phyloP scores from a whole-genome alignment of 2,329 filamentous ascomycete genomes.

The Penicillium sp. region DNA sequence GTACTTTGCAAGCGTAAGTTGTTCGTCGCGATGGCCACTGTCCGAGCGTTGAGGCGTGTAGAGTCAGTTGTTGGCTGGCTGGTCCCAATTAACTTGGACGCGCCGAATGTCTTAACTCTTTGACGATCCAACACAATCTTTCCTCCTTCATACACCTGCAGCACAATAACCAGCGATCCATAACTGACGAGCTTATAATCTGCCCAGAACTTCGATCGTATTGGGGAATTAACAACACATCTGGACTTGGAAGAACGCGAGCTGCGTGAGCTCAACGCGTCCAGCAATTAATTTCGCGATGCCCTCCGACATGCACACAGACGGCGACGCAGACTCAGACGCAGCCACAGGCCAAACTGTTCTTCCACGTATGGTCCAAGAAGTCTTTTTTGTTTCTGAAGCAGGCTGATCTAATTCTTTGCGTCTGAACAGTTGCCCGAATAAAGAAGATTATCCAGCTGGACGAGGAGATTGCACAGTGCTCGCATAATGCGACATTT shows the following conservation, averaged over 20 bases:
- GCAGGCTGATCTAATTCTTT: neutral
- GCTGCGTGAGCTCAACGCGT: neutral
- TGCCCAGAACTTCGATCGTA: no score
- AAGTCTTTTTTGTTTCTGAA: neutral
- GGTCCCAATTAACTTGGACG: neutral
- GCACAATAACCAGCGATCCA: neutral
- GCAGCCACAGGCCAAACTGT: conserved; percentile 13
- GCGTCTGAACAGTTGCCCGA: conserved; percentile 64
- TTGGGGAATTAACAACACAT: neutral
- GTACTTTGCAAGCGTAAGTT: no score
- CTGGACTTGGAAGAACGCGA: neutral
- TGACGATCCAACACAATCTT: neutral
- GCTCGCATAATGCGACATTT: conserved; percentile 91
- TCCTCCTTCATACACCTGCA: neutral
- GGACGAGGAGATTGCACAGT: conserved; percentile 79
- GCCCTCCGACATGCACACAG: conserved; percentile 6
- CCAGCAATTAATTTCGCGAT: conserved; percentile 1
- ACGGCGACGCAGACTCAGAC: conserved; percentile 8
- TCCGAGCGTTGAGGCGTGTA: no score
- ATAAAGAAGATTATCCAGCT: conserved; percentile 93
- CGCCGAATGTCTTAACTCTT: no score
- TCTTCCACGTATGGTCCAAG: conserved; percentile 9
- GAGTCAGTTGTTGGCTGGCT: no score
- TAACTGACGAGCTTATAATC: neutral
- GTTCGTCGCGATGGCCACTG: no score